phyloP scores from a whole-genome alignment of 2,329 filamentous ascomycete genomes.

The Trichoderma gracile region DNA sequence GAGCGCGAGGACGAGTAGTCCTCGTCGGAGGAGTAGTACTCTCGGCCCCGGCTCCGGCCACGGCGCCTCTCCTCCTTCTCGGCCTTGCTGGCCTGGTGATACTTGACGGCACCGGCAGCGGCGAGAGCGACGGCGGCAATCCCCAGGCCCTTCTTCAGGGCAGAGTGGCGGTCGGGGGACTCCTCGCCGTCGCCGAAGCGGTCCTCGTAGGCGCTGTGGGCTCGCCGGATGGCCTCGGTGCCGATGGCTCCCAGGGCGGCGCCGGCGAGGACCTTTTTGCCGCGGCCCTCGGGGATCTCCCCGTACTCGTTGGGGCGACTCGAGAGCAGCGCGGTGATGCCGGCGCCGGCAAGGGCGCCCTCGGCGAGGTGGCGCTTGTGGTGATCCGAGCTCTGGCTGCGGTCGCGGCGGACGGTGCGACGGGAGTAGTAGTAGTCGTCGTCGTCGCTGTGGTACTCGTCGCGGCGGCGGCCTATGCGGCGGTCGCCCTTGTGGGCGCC shows the following conservation, averaged over 20 bases:
- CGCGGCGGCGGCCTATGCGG: slow-evolving; percentile 43
- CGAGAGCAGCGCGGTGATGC: slow-evolving; percentile 59
- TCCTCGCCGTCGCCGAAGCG: slow-evolving; percentile 45
- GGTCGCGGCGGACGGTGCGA: slow-evolving; percentile 50
- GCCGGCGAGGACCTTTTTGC: slow-evolving; percentile 60
- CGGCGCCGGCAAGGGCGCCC: slow-evolving; percentile 65
- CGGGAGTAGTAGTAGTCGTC: slow-evolving; percentile 53
- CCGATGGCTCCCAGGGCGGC: slow-evolving; percentile 64
- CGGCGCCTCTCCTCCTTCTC: slow-evolving; percentile 60
- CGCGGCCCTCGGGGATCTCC: slow-evolving; percentile 53
- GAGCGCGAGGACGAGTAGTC: slow-evolving; percentile 45
- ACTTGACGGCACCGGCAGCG: slow-evolving; percentile 65
- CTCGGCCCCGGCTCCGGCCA: slow-evolving; percentile 55
- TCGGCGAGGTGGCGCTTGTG: slow-evolving; percentile 62
- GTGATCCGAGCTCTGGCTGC: slow-evolving; percentile 49
- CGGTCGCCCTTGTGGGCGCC: slow-evolving; percentile 42
- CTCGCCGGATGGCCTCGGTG: slow-evolving; percentile 60
- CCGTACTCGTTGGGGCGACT: slow-evolving; percentile 55
- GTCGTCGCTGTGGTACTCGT: slow-evolving; percentile 47
- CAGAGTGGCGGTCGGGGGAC: slow-evolving; percentile 47
- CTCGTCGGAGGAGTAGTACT: slow-evolving; percentile 45
- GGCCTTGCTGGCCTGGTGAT: slow-evolving; percentile 60
- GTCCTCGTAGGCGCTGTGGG: slow-evolving; percentile 62
- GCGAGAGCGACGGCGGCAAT: slow-evolving; percentile 64
- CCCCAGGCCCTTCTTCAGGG: slow-evolving; percentile 62